Evolutionary conservation across 306 rosid species (phyloP), one percentile per base, ranked within the genome.

Genomic region (Vicia villosa): DNA sequence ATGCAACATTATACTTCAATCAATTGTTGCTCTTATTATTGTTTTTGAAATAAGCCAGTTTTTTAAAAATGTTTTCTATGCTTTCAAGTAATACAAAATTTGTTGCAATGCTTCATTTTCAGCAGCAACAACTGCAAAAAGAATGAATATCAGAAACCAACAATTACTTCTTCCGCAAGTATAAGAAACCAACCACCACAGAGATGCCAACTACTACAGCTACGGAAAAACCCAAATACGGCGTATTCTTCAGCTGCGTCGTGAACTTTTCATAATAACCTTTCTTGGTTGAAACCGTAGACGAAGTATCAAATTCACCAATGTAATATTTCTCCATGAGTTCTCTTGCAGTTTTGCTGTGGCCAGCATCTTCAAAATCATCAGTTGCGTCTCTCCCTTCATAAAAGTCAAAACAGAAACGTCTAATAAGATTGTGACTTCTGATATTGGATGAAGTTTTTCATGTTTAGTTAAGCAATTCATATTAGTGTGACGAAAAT

Each of bases 351-450:
- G 19, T 58, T 70, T 85, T 66, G 82, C 97, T 88, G 75, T 93
- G 98, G 37, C 98, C 98, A 10, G 83, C 97, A 82, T 93, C 98
- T 83, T 93, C 98, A 81, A 93, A 93, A 36, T 93, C 98, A 1
- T 93, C 89, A 1, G 94, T 83, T 51, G 97, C 98, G 63, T 90
- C 97, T 76, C 62, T 87, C 61, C 97, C 98, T 92, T 66, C 21
- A 74, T 36, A 41, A 13, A 26, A 54, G 76, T 61, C 8, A 54
- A 74, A 54, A 68, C 37, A 79, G 41, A 47, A 52, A 34, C 40
- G 65, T 62, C 42, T 51, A 43, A 64, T 69, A 72, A 66, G 63
- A 51, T 41, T 68, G 76, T 46, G 30, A 61, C 21, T 63, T 21
- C 30, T 28, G 47, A 51, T 65, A 36, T 46, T 74, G 52, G 69